Evolutionary conservation across 2,329 filamentous ascomycete species (phyloP).

Genomic region (Diaporthe australafricana): DNA sequence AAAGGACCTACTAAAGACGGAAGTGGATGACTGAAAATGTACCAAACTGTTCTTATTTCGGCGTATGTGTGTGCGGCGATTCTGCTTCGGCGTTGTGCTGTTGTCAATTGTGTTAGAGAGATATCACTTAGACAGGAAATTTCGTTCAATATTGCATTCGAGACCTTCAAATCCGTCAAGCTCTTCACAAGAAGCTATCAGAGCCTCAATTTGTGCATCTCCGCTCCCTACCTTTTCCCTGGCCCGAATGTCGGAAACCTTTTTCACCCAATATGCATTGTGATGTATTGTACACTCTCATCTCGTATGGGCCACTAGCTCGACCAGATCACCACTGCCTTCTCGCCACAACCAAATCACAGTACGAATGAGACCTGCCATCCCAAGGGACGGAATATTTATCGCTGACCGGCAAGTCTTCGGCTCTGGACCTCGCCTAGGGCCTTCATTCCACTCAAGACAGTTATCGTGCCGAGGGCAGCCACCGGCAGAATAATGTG

Average conservation of each 20-base stretch:
- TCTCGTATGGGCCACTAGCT: not conserved
- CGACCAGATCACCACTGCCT: not conserved
- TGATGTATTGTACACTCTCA: slow-evolving; percentile 31
- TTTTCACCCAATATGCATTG: slow-evolving; percentile 24
- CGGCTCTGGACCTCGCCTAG: slow-evolving; percentile 93
- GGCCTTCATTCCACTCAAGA: slow-evolving; percentile 89
- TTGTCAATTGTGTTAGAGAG: not conserved
- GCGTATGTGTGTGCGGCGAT: not conserved
- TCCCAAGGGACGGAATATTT: slow-evolving; percentile 38
- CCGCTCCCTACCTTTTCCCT: slow-evolving; percentile 3
- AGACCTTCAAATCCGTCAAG: not conserved
- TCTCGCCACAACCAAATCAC: not conserved
- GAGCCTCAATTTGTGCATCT: not conserved
- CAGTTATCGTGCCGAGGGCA: slow-evolving; percentile 76
- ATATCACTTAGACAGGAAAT: not conserved
- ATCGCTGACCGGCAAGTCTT: slow-evolving; percentile 79
- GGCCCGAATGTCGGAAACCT: not conserved
- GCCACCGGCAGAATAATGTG: slow-evolving; percentile 82
- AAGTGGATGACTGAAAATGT: not conserved
- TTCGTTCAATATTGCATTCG: slow-evolving; percentile 8
- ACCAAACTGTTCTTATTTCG: not conserved
- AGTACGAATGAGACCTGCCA: not conserved
- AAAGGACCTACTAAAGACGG: not conserved
- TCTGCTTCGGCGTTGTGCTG: not conserved
- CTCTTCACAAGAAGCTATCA: not conserved